phyloP scores from a whole-genome alignment of 257 asterid species.

The Salvia miltiorrhiza region DNA sequence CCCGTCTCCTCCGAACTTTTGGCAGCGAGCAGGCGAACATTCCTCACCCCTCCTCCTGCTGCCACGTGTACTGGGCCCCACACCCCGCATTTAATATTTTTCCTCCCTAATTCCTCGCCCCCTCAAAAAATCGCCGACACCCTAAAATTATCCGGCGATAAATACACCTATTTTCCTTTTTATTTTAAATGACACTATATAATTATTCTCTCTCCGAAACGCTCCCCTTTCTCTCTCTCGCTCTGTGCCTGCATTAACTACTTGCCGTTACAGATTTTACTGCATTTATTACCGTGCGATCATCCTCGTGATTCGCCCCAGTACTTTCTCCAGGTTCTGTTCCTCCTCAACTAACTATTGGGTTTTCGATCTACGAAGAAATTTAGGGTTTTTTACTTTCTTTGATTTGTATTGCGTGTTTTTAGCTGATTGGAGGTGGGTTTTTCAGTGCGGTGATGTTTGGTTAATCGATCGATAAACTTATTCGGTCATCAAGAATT shows the following conservation, averaged over 20 bases:
- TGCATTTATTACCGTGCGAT: slow-evolving; percentile 43
- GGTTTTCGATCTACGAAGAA: slow-evolving; percentile 23
- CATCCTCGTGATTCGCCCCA: slow-evolving; percentile 44
- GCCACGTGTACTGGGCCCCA: slow-evolving; percentile 43
- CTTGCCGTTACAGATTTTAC: slow-evolving; percentile 30
- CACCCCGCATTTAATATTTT: slow-evolving; percentile 1
- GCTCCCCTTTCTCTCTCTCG: neutral
- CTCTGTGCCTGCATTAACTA: slow-evolving; percentile 16
- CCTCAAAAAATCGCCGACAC: slow-evolving; percentile 33
- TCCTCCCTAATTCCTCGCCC: slow-evolving; percentile 4
- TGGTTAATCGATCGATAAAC: slow-evolving; percentile 18
- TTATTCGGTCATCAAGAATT: slow-evolving; percentile 19
- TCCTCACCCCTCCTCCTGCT: neutral
- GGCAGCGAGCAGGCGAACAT: slow-evolving; percentile 27
- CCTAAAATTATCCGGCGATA: slow-evolving; percentile 33
- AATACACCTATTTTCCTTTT: neutral
- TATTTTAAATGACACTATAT: neutral
- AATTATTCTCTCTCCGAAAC: neutral
- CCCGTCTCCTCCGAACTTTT: neutral
- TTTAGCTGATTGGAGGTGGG: slow-evolving; percentile 22
- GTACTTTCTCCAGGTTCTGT: slow-evolving; percentile 21
- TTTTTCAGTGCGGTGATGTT: slow-evolving; percentile 19
- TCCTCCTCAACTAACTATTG: neutral
- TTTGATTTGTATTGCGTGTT: neutral
- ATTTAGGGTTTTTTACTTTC: slow-evolving; percentile 2